Evolutionary conservation across 2,329 filamentous ascomycete genomes (phyloP), one percentile per base, ranked within the genome.

Genomic region (Cladobotryum mycophilum): DNA sequence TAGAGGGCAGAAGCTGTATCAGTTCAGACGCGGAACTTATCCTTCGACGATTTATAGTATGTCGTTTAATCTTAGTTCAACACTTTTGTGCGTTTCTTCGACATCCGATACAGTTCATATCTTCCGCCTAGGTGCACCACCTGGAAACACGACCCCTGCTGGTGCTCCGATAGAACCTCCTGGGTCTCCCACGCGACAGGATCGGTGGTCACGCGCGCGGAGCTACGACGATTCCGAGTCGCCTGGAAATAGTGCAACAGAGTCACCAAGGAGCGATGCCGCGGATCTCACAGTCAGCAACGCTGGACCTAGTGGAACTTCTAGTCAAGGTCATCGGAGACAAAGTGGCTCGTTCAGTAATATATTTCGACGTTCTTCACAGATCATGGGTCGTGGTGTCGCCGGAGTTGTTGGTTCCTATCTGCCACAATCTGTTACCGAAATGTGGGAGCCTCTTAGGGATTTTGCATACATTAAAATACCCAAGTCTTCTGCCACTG

Each of bases 401-500:
- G 92, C 89, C 15, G 88, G 89, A 5, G 89, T 89, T 7, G 86
- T 96, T 33, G 91, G 91, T 4, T 90, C 89, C 1, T 99, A 99
- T 65, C 75, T 99, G 2, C 93, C 93, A 0, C 88, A 88, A 62
- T 92, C 91, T 1, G 90, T 99, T 4, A 92, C 92, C 1, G 92
- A 97, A 69, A 96, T 97, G 79, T 97, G 91, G 91, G 93, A 99
- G 62, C 93, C 93, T 0, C 76, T 86, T 53, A 82, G 93, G 49
- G 93, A 99, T 68, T 99, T 99, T 70, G 93, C 93, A 1, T 97
- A 89, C 77, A 91, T 97, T 63, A 95, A 93, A 66, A 81, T 99
- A 44, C 92, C 92, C 13, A 89, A 86, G 63, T 66, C 74, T 5
- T 54, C 60, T 14, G 49, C 55, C 3, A 51, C 61, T 4, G 53